Evolutionary conservation across 2,329 filamentous ascomycete species (phyloP), one percentile per base, ranked within the genome.

Genomic region (Cladosporium austrohemisphaericum): DNA sequence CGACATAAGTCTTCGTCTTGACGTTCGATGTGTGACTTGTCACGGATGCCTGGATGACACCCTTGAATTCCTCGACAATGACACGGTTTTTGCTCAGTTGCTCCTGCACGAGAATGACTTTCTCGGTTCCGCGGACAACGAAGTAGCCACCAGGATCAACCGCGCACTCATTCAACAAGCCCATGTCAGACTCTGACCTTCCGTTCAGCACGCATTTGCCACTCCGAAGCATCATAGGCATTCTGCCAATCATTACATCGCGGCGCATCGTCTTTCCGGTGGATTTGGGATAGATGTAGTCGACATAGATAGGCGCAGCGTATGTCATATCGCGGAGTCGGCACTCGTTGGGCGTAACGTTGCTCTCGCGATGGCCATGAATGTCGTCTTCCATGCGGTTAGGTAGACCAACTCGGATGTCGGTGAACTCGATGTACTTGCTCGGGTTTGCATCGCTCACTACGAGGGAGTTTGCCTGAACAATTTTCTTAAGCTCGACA

Each of bases 61-160:
- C 87, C 70, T 96, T 97, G 72, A 95, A 95, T 49, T 88, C 85
- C 70, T 98, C 94, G 13, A 98, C 92, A 66, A 98, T 96, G 62
- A 98, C 88, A 74, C 93, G 84, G 70, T 98, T 98, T 79, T 98
- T 98, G 78, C 93, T 98, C 65, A 98, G 75, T 71, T 98, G 93
- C 66, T 98, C 94, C 69, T 98, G 93, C 11, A 98, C 94, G 35
- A 98, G 75, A 64, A 98, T 98, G 59, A 98, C 93, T 74, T 98
- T 98, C 68, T 98, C 93, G 16, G 94, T 96, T 38, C 93, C 93
- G 61, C 92, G 89, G 57, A 97, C 90, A 62, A 98, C 93, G 63
- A 98, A 98, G 68, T 98, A 98, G 45, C 93, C 93, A 55, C 93
- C 93, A 1, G 94, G 93, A 64, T 98, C 93, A 32, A 98, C 76